These are phyloP conservation scores for Ilyonectria sp. DNA, from an alignment of 2,329 filamentous ascomycete species.

Conservation along the genomic window DNA sequence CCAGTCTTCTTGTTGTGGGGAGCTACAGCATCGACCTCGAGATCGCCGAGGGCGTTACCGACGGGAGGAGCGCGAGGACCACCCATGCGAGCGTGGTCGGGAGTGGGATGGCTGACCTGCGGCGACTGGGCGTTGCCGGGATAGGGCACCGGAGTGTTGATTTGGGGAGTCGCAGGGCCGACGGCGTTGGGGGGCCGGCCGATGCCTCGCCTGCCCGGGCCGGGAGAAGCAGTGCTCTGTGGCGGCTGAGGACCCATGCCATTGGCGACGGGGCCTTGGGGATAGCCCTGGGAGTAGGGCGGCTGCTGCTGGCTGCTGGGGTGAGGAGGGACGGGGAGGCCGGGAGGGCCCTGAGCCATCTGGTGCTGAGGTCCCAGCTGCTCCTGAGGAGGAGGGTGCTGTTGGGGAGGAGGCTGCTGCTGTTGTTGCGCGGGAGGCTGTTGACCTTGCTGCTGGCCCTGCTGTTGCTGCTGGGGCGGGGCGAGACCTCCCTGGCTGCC, in stretches of 20 bases:
- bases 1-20: slow-evolving; percentile 91
- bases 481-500: slow-evolving; percentile 87
- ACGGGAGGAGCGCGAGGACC: slow-evolving; percentile 66
- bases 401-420: slow-evolving; percentile 49
- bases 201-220: slow-evolving; percentile 81
- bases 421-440: slow-evolving; percentile 67
- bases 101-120: slow-evolving; percentile 88
- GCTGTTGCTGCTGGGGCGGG: slow-evolving; percentile 81
- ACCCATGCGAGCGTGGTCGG: slow-evolving; percentile 72
- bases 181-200: slow-evolving; percentile 74
- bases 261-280: slow-evolving; percentile 70
- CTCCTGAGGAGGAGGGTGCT: slow-evolving; percentile 77
- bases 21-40: slow-evolving; percentile 89
- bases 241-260: slow-evolving; percentile 89
- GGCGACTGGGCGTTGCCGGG: slow-evolving; percentile 87
- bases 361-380: slow-evolving; percentile 67
- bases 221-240: slow-evolving; percentile 88
- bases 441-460: slow-evolving; percentile 65
- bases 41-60: slow-evolving; percentile 81
- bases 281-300: slow-evolving; percentile 81
- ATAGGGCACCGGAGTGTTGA: slow-evolving; percentile 90
- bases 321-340: slow-evolving; percentile 71
- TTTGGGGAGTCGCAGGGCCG: slow-evolving; percentile 90
- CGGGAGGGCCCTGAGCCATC: slow-evolving; percentile 83
- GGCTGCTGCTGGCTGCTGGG: slow-evolving; percentile 77